Evolutionary conservation across 23 red algal genomes (phyloP), one percentile per base, ranked within the genome.

Genomic region (Gracilaria vermiculophylla): DNA sequence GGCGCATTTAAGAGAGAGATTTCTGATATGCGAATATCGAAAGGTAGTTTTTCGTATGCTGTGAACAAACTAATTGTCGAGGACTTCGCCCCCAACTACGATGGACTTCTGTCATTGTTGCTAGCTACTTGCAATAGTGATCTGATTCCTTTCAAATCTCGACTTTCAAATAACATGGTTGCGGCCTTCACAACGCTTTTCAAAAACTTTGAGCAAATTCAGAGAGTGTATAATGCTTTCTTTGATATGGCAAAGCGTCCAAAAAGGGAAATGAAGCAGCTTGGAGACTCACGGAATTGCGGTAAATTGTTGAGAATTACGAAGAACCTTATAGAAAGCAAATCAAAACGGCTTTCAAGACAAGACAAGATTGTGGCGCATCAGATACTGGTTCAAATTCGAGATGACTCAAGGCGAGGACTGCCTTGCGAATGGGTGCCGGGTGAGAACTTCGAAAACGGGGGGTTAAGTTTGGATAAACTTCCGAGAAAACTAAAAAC

Each of bases 1-100:
- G 25, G 61, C 34, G 61, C 61, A 21, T 66, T 66, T 28, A 66
- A 66, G 24, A 13, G 61, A 2, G 24, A 28, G 16, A 16, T 66
- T 35, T 66, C 61, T 33, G 61, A 66, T 8, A 66, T 66, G 61
- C 11, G 61, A 37, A 28, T 66, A 3, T 66, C 61, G 5, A 10
- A 66, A 2, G 61, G 61, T 11, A 66, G 61, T 33, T 23, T 66
- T 35, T 34, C 61, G 24, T 66, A 66, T 66, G 61, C 61, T 23
- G 15, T 66, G 15, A 66, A 66, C 24, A 66, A 66, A 28, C 61
- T 66, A 66, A 66, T 66, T 37, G 61, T 66, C 11, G 61, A 66
- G 33, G 61, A 66, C 24, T 37, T 10, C 4, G 61, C 61, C 34
- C 61, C 61, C 15, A 37, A 13, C 28, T 66, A 66, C 23, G 61